A percentile compares a stretch with the other conserved stretches of the same genome.
Evolutionary conservation across 352 stramenopile genomes (phyloP).

Genomic region (Blastocystis sp.): DNA sequence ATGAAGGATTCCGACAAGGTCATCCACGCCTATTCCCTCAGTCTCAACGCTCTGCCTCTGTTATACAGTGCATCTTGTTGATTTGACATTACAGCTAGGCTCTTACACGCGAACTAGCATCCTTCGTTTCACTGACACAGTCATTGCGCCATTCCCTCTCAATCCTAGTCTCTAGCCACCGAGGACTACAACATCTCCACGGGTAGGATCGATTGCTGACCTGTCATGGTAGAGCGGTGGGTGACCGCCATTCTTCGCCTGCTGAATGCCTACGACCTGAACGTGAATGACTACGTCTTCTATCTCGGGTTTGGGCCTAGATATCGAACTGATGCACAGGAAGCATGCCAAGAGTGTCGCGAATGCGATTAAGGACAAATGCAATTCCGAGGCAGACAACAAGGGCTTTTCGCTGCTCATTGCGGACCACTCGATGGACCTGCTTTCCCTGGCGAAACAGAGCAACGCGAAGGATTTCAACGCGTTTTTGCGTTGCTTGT

Average conservation of each 20-base stretch:
- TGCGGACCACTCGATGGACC: slow-evolving; percentile 24
- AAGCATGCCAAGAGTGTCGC: neutral
- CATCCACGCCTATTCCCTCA: neutral
- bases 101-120: slow-evolving; percentile 2
- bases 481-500: slow-evolving; percentile 27
- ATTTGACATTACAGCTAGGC: neutral
- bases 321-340: neutral
- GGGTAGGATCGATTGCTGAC: neutral
- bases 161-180: neutral
- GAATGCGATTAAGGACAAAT: neutral
- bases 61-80: slow-evolving; percentile 20
- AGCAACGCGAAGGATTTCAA: slow-evolving; percentile 4
- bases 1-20: neutral
- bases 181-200: neutral
- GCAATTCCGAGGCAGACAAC: slow-evolving; percentile 37
- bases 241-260: slow-evolving; percentile 31
- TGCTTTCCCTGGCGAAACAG: slow-evolving; percentile 29
- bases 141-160: neutral
- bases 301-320: neutral
- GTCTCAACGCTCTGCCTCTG: slow-evolving; percentile 52
- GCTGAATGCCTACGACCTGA: slow-evolving; percentile 4
- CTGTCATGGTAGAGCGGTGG: neutral
- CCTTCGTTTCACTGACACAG: neutral
- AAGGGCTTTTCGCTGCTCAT: slow-evolving; percentile 54
- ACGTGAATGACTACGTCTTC: slow-evolving; percentile 63